These are phyloP conservation scores for Asterophora lycoperdoides DNA, from an alignment of 768 basidiomycete genomes.

Conservation along the genomic window DNA sequence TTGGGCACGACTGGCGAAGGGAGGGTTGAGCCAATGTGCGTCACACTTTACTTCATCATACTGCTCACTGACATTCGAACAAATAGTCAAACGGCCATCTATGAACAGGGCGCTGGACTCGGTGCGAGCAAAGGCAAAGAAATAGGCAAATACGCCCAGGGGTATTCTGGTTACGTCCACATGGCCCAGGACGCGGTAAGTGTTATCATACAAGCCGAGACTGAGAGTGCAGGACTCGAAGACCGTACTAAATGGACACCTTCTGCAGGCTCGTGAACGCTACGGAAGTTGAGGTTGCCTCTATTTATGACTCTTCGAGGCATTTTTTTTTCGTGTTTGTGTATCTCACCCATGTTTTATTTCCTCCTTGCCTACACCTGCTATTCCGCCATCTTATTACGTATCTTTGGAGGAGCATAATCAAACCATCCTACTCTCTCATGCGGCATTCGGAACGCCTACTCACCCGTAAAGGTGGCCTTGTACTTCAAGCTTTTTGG, in stretches of 20 bases:
- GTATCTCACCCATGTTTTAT: not conserved
- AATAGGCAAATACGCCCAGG: conserved; percentile 65
- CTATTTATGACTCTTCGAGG: not conserved
- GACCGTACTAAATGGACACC: conserved; percentile 11
- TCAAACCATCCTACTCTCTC: not conserved
- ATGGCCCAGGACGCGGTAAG: conserved; percentile 71
- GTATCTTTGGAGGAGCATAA: not conserved
- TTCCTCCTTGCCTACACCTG: conserved; percentile 7
- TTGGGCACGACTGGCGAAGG: conserved; percentile 82
- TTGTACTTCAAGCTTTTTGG: too few species aligned
- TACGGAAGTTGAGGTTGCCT: conserved; percentile 27
- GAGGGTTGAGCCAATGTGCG: conserved; percentile 82
- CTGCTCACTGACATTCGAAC: conserved; percentile 1
- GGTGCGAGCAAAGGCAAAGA: conserved; percentile 93
- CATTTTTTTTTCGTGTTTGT: conserved; percentile 2
- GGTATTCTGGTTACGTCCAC: conserved; percentile 64
- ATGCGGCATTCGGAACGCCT: too few species aligned
- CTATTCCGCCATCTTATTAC: not conserved
- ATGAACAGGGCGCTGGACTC: conserved; percentile 82
- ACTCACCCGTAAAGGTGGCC: too few species aligned
- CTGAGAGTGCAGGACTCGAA: conserved; percentile 4
- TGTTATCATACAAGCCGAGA: conserved; percentile 13
- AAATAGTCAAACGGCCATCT: conserved; percentile 74
- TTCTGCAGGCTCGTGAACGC: conserved; percentile 36
- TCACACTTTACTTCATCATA: conserved; percentile 10